Evolutionary conservation across 2,329 filamentous ascomycete genomes (phyloP).

Genomic region (Clarireedia hainanense): DNA sequence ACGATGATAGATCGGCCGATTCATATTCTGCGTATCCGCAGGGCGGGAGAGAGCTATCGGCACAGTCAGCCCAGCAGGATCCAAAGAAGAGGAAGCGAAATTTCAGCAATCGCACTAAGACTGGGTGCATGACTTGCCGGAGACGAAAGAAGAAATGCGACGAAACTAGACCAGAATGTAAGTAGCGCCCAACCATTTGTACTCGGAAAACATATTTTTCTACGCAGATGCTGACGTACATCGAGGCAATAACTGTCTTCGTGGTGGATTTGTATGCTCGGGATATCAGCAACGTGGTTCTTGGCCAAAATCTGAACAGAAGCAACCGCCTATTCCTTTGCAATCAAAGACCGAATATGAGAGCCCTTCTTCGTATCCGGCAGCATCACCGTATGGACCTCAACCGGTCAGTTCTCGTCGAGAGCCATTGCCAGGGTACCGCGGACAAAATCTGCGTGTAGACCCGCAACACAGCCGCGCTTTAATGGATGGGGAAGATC

Average conservation of each 20-base stretch:
- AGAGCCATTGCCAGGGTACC: constrained; percentile 51
- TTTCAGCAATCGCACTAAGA: constrained; percentile 94
- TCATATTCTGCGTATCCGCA: constrained; percentile 30
- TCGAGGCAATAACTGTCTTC: constrained; percentile 77
- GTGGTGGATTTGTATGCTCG: constrained; percentile 83
- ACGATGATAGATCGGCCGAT: constrained; percentile 31
- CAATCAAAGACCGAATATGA: constrained; percentile 70
- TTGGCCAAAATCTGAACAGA: constrained; percentile 70
- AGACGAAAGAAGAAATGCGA: constrained; percentile 97
- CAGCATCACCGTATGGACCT: constrained; percentile 46
- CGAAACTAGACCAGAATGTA: constrained; percentile 87
- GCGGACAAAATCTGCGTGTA: constrained; percentile 53
- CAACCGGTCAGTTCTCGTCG: constrained; percentile 34
- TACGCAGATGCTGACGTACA: background rate
- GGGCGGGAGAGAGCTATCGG: constrained; percentile 26
- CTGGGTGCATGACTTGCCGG: constrained; percentile 86
- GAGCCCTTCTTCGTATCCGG: constrained; percentile 42
- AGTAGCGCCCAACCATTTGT: constrained; percentile 33
- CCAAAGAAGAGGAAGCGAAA: constrained; percentile 67
- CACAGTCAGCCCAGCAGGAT: constrained; percentile 52
- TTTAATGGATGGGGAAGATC: constrained; percentile 48
- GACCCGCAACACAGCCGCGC: constrained; percentile 51
- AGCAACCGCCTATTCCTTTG: constrained; percentile 62
- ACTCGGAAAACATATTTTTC: constrained; percentile 7
- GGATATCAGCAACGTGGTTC: constrained; percentile 77